Evolutionary conservation across 495 filamentous ascomycete genomes (phyloP), one percentile per base, ranked within the genome.

Genomic region (Rostrohypoxylon terebratum): DNA sequence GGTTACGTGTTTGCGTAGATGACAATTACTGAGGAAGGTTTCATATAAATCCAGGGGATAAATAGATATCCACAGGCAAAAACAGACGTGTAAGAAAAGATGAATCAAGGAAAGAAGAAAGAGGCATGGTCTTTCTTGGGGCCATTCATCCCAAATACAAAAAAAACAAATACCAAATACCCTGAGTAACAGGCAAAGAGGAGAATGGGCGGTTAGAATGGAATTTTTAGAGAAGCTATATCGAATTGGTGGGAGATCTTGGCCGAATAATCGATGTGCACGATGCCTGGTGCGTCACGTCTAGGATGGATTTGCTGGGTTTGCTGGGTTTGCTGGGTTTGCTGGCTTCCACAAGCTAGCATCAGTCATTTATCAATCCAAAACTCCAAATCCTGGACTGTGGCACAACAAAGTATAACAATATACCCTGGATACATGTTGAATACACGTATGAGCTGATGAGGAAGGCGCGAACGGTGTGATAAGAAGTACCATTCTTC

Each of bases 131-230:
- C 28, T 20, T 60, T 54, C 21, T 61, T 20, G 33, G 66, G 42
- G 44, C 34, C n/a, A 44, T 64, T 34, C 42, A 16, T 45, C 42
- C 42, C 42, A 45, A 45, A 38, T 42, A 34, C 50, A n/a, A n/a
- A n/a, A n/a, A n/a, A n/a, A n/a, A n/a, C 45, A 48, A 64, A 45
- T 42, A 34, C 50, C 45, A 38, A 64, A 44, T 61, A 64, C 34
- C 63, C 66, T 40, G 53, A 58, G 31, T 55, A 7, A 61, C 50
- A 62, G 58, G 48, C 14, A 54, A 70, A 44, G 66, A 66, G 60
- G 55, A 66, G 40, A 63, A 66, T 1, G 36, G 62, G 71, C 71
- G 71, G 61, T 44, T 73, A 66, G 55, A 61, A 40, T 57, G 40
- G 42, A 36, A 45, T 45, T 68, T 60, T 16, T 16, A 55, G 11